Evolutionary conservation across 1,139 yeast species (phyloP), one percentile per base, ranked within the genome.

Genomic region (Kazachstania sp.): DNA sequence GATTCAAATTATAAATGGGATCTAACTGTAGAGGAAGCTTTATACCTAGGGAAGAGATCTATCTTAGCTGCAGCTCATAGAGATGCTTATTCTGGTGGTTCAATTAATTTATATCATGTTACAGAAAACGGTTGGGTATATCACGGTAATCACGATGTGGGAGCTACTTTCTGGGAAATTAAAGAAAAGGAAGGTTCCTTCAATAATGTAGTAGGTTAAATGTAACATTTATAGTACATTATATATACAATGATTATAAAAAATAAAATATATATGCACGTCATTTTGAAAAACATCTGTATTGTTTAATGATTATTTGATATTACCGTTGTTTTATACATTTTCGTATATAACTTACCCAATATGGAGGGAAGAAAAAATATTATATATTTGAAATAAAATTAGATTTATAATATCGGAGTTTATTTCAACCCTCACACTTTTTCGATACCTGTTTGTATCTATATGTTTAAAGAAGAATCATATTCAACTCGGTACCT

Each of bases 81-180:
- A 75, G 99, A 92, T 69, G 98, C 98, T 12, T 94, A 75, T 71
- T 88, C 97, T 48, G 99, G 99, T 75, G 98, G 98, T 60, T 85
- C 95, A 1, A 81, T 90, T 54, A 92, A 92, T 67, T 73, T 92
- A 61, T 92, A 83, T 67, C 98, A 92, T 64, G 92, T 92, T 50
- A 84, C 94, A 39, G 96, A 87, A 69, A 68, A 78, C 46, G 98
- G 99, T 45, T 94, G 98, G 98, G 77, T 78, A 37, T 92, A 79
- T 72, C 97, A 92, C 63, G 99, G 99, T 54, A 90, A 92, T 69
- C 83, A 82, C 69, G 90, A 90, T 65, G 95, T 90, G 53, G 96
- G 95, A 51, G 82, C 86, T 45, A 75, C 86, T 50, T 86, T 92
- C 73, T 92, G 96, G 90, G 95, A 87, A 61, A 78, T 86, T 59